These are phyloP conservation scores for Cystobasidiaceae sp. DNA, from an alignment of 1,284 basidiomycete species.

Conservation along the genomic window DNA sequence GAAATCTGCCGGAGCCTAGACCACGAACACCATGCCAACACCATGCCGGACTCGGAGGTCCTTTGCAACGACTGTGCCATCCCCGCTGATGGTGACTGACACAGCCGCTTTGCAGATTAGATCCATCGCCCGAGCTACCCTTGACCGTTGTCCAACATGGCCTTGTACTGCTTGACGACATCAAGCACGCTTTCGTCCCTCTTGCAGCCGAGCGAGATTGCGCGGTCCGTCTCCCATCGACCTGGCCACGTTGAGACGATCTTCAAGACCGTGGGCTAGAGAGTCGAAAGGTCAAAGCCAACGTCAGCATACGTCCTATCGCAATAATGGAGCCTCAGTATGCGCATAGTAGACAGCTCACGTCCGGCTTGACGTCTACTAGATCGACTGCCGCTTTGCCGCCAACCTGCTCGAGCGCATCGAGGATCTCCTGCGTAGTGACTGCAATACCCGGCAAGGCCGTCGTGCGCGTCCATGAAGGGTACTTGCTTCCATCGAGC, in stretches of 20 bases:
- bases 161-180: constrained; percentile 29
- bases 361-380: constrained; percentile 47
- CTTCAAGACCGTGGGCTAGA: constrained; percentile 9
- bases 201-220: constrained; percentile 23
- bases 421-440: constrained; percentile 47
- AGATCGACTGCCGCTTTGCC: constrained; percentile 46
- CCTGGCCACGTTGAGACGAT: constrained; percentile 28
- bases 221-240: constrained; percentile 24
- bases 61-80: no score
- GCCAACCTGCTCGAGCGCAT: constrained; percentile 47
- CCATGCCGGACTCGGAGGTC: no score
- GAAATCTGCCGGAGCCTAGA: no score
- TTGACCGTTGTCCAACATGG: constrained; percentile 18
- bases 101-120: no score
- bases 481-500: constrained; percentile 45
- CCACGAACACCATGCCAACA: no score
- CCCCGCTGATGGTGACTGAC: no score
- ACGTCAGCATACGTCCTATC: not conserved
- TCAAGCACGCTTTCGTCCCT: constrained; percentile 16
- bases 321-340: not conserved
- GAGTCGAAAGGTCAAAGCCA: not conserved
- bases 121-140: no score
- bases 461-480: constrained; percentile 39
- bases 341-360: not conserved
- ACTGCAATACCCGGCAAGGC: constrained; percentile 49